Base-by-base conservation (phyloP, 805 yeast species). In the Cyberlindnera euphorbiae region DNA sequence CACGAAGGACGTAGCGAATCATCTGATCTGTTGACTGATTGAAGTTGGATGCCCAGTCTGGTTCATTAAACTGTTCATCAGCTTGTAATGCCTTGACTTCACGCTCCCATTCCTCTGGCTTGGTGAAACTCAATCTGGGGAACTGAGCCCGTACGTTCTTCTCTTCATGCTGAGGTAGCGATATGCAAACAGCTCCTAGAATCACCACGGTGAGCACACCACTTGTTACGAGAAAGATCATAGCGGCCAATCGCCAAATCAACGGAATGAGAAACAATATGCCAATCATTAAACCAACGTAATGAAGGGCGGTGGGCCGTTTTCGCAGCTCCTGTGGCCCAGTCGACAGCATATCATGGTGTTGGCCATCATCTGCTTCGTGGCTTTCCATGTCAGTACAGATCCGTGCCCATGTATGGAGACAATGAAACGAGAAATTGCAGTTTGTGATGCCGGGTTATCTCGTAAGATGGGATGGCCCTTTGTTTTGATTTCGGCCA, bases 11-110 rank as follows among this genome's bases (percentile, higher is more conserved):
- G n/a, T 69, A 50, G 12, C 63, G 57, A 1, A 75, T 52, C 4
- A 82, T 55, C 1, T 60, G 63, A 17, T 69, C 66, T 2, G 78
- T 31, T 0, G 71, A 65, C 28, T 62, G 66, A 4, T 75, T 69
- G 26, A 50, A 41, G 1, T 25, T 30, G 1, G 46, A 17, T 2
- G 42, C 30, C 26, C 35, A 28, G 8, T 26, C 33, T 3, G 37
- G 37, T 24, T 32, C 36, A 4, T 17, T 19, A n/a, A 38, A 33
- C 12, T 12, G 9, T 15, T 51, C 36, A 12, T 46, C 45, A 4
- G 32, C 18, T 18, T 37, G 25, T 2, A 62, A 21, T 0, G n/a
- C 5, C 1, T 33, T 34, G 3, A 52, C 9, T 28, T 60, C 60
- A 1, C 29, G 30, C 2, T 21, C 26, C 73, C 72, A 67, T 26